These are phyloP conservation scores for Collybia sp. DNA, from an alignment of 768 basidiomycete species.

Conservation along the genomic window DNA sequence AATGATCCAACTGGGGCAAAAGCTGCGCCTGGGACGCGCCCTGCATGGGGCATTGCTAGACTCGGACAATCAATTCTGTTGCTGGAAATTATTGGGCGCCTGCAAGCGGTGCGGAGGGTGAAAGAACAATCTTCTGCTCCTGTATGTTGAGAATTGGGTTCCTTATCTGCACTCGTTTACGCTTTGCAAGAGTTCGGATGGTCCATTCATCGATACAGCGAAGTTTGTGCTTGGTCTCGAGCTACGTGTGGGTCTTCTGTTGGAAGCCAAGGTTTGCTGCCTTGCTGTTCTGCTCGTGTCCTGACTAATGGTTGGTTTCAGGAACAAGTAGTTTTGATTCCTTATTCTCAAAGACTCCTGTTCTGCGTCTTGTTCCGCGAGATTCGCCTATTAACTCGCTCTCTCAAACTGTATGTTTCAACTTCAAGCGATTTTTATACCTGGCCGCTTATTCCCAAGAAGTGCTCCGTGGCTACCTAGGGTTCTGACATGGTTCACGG, in stretches of 20 bases:
- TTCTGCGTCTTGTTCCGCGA: slow-evolving; percentile 60
- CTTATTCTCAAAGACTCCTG: slow-evolving; percentile 55
- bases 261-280: slow-evolving; percentile 51
- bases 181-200: slow-evolving; percentile 23
- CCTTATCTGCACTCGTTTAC: background rate
- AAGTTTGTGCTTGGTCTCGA: slow-evolving; percentile 57
- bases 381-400: slow-evolving; percentile 57
- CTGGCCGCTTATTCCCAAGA: background rate
- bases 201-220: slow-evolving; percentile 21
- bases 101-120: slow-evolving; percentile 38
- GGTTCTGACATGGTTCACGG: slow-evolving; percentile 39
- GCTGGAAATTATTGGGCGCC: slow-evolving; percentile 52
- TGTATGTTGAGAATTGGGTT: slow-evolving; percentile 18
- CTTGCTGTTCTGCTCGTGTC: background rate
- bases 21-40: slow-evolving; percentile 8
- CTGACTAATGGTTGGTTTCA: slow-evolving; percentile 18
- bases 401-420: slow-evolving; percentile 52
- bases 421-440: background rate
- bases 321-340: slow-evolving; percentile 49
- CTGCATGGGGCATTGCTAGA: slow-evolving; percentile 42
- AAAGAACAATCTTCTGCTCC: slow-evolving; percentile 36
- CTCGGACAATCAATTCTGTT: slow-evolving; percentile 61
- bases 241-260: slow-evolving; percentile 44
- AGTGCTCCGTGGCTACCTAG: slow-evolving; percentile 45
- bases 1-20: slow-evolving; percentile 35